phyloP scores from a whole-genome alignment of 2,329 filamentous ascomycete genomes.

The Purpureocillium lavendulum region DNA sequence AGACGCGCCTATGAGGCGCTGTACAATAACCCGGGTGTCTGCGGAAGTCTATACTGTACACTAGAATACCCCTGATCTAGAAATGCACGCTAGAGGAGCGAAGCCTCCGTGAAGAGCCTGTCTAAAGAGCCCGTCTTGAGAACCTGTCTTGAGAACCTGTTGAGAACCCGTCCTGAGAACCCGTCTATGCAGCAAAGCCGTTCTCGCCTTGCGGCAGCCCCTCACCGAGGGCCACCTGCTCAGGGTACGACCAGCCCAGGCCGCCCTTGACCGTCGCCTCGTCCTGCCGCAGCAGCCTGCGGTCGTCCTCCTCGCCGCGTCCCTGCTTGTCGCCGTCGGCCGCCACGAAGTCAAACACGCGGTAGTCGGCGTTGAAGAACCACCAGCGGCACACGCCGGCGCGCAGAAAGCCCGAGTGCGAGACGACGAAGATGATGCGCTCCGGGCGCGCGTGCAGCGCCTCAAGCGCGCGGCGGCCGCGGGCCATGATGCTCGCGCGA shows the following conservation, averaged over 20 bases:
- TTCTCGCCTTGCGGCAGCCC: conserved; percentile 25
- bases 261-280: conserved; percentile 27
- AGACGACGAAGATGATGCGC: conserved; percentile 55
- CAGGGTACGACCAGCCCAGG: conserved; percentile 24
- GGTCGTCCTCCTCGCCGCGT: not conserved
- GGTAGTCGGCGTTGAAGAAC: conserved; percentile 56
- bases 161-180: no score
- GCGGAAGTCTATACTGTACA: no score
- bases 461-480: conserved; percentile 42
- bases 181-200: conserved; percentile 5
- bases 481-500: conserved; percentile 40
- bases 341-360: conserved; percentile 42
- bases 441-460: conserved; percentile 46
- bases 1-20: not conserved
- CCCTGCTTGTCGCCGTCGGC: conserved; percentile 8
- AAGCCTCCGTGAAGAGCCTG: no score
- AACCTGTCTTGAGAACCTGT: no score
- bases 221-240: conserved; percentile 27
- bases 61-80: no score
- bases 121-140: no score
- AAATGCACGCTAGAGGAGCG: no score
- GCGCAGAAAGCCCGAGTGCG: conserved; percentile 57
- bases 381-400: conserved; percentile 44
- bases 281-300: conserved; percentile 33
- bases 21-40: no score